Conservation (phyloP, 2,329 filamentous ascomycete genomes). For the Colletotrichum echinochloae region DNA sequence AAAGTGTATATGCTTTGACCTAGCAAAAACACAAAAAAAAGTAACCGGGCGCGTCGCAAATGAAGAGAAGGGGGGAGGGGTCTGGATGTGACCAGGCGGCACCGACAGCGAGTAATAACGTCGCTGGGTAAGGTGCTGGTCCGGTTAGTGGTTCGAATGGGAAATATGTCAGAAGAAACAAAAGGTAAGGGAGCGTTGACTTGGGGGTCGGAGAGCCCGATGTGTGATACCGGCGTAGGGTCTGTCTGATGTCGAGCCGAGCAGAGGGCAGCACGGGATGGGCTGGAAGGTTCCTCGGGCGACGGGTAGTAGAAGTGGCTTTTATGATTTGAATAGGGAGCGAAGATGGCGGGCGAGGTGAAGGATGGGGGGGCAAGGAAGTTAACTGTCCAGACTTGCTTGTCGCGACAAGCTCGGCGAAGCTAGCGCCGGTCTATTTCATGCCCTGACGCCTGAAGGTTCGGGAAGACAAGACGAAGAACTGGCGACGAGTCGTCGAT, state of each 20-base stretch:
- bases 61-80: not conserved
- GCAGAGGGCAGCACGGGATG: conserved; percentile 39
- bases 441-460: conserved; percentile 41
- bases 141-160: conserved; percentile 14
- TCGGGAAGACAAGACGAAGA: conserved; percentile 39
- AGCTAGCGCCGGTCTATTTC: conserved; percentile 40
- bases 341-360: conserved; percentile 31
- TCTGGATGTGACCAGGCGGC: conserved; percentile 16
- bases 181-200: conserved; percentile 42
- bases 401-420: conserved; percentile 42
- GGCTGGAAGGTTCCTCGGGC: conserved; percentile 37
- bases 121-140: conserved; percentile 18
- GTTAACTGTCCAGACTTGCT: conserved; percentile 40
- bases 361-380: conserved; percentile 40
- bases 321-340: conserved; percentile 41
- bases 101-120: conserved; percentile 24
- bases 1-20: conserved; percentile 8
- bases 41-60: conserved; percentile 11
- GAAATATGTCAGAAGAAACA: conserved; percentile 29
- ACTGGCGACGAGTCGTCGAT: conserved; percentile 41
- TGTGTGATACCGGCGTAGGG: conserved; percentile 38
- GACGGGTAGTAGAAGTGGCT: conserved; percentile 38
- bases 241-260: conserved; percentile 41
- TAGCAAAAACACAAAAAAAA: not conserved
- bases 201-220: conserved; percentile 37